Evolutionary conservation across 139 green algal genomes (phyloP).

Genomic region (Chlorella sp.): DNA sequence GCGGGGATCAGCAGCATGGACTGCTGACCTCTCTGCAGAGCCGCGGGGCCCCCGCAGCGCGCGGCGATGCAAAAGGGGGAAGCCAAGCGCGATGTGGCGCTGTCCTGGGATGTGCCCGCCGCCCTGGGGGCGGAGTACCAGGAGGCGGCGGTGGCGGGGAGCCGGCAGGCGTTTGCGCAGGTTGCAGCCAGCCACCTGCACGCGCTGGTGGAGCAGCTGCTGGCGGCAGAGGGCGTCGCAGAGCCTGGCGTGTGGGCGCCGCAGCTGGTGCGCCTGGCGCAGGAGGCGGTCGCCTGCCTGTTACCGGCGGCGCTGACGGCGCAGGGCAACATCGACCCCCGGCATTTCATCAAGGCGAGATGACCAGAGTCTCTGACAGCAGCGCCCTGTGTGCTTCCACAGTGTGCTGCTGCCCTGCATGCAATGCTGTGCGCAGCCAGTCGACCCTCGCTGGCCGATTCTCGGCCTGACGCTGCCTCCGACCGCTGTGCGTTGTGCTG

Average conservation of each 20-base stretch:
- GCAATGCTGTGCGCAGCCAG: too few relatives aligned
- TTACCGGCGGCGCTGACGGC: constrained; percentile 44
- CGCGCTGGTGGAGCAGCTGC: constrained; percentile 64
- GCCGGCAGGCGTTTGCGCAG: constrained; percentile 12
- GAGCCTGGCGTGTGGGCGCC: constrained; percentile 46
- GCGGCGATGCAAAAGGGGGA: neutral
- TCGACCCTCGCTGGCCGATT: too few relatives aligned
- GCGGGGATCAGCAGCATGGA: too few relatives aligned
- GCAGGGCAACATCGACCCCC: constrained; percentile 55
- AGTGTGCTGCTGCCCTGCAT: too few relatives aligned
- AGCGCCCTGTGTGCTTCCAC: too few relatives aligned
- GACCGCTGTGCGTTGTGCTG: neutral
- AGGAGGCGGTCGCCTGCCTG: constrained; percentile 47
- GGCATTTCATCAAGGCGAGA: constrained; percentile 73
- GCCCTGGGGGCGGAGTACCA: constrained; percentile 43
- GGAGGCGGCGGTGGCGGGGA: neutral
- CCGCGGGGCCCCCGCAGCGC: too few relatives aligned
- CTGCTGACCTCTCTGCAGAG: too few relatives aligned
- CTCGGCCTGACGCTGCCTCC: too few relatives aligned
- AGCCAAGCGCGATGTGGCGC: constrained; percentile 18
- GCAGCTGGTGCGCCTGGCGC: constrained; percentile 49
- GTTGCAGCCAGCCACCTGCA: constrained; percentile 61
- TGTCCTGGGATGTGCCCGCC: constrained; percentile 61
- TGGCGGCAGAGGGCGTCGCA: constrained; percentile 52
- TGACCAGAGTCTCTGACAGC: too few relatives aligned